Evolutionary conservation across 306 rosid species (phyloP).

Genomic region (Begonia fuchsioides): DNA sequence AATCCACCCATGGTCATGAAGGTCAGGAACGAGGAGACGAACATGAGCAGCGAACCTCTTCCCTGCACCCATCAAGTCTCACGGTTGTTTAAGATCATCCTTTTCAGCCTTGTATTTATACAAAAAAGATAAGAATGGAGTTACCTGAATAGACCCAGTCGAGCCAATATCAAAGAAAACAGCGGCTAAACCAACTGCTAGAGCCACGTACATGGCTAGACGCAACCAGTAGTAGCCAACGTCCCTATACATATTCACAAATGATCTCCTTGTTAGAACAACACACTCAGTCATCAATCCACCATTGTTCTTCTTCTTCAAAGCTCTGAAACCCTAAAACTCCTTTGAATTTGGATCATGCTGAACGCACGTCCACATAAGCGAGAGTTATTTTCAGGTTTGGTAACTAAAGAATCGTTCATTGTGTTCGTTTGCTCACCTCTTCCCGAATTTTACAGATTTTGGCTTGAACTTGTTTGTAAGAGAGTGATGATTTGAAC

Average conservation of each 20-base stretch:
- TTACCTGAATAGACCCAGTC: slow-evolving; percentile 36
- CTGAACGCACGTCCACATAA: background rate
- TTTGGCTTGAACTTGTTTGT: slow-evolving; percentile 20
- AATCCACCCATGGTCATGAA: slow-evolving; percentile 76
- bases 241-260: slow-evolving; percentile 48
- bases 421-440: slow-evolving; percentile 12
- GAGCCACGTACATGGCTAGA: slow-evolving; percentile 23
- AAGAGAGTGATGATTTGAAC: slow-evolving; percentile 18
- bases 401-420: no score
- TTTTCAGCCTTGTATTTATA: background rate
- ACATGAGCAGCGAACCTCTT: slow-evolving; percentile 45
- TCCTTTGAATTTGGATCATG: background rate
- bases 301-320: slow-evolving; percentile 30
- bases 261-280: slow-evolving; percentile 43
- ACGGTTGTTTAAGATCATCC: background rate
- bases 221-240: slow-evolving; percentile 64
- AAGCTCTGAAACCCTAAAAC: slow-evolving; percentile 8
- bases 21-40: slow-evolving; percentile 31
- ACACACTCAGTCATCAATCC: slow-evolving; percentile 28
- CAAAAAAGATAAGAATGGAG: background rate
- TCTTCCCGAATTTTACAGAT: slow-evolving; percentile 20
- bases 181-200: slow-evolving; percentile 30
- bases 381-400: background rate
- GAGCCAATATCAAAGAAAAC: slow-evolving; percentile 22
- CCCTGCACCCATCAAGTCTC: slow-evolving; percentile 27